A percentile compares a stretch with the other conserved stretches of the same genome.
phyloP scores from a whole-genome alignment of 2,329 filamentous ascomycete genomes.

The Calonectria pseudoreteaudii region DNA sequence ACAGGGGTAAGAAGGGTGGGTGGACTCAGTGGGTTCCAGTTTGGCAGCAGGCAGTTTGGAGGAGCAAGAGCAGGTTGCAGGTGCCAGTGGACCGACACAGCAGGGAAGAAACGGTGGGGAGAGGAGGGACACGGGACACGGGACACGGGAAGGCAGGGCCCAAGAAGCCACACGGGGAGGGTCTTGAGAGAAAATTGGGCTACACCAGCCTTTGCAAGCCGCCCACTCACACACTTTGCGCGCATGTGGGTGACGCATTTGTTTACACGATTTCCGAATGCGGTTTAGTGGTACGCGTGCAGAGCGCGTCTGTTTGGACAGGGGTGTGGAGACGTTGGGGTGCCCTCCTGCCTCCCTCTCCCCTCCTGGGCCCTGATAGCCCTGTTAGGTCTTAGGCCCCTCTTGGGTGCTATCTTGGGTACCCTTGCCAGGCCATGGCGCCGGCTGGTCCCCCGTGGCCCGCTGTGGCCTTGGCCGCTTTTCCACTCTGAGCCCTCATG shows the following conservation, averaged over 20 bases:
- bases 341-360: constrained; percentile 19
- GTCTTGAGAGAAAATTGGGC: constrained; percentile 26
- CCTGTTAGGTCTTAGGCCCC: constrained; percentile 16
- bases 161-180: constrained; percentile 21
- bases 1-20: constrained; percentile 20
- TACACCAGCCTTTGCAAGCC: constrained; percentile 9
- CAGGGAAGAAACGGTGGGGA: constrained; percentile 25
- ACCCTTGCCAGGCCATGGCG: constrained; percentile 36
- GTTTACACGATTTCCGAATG: constrained; percentile 49
- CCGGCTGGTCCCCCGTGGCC: constrained; percentile 38
- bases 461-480: constrained; percentile 30
- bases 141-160: constrained; percentile 31
- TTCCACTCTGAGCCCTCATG: constrained; percentile 26
- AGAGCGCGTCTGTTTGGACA: constrained; percentile 47
- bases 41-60: constrained; percentile 23
- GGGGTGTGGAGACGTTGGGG: constrained; percentile 33
- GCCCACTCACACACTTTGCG: constrained; percentile 11
- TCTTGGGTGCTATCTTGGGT: constrained; percentile 9
- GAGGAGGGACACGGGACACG: constrained; percentile 29
- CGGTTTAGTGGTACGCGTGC: constrained; percentile 46
- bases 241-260: constrained; percentile 50
- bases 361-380: not conserved
- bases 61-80: constrained; percentile 24
- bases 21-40: constrained; percentile 23
- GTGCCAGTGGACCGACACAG: constrained; percentile 22